A percentile compares a stretch with the other conserved stretches of the same genome.
Conservation (phyloP, 1,284 basidiomycete species). For the Cerioporus squamosus region DNA sequence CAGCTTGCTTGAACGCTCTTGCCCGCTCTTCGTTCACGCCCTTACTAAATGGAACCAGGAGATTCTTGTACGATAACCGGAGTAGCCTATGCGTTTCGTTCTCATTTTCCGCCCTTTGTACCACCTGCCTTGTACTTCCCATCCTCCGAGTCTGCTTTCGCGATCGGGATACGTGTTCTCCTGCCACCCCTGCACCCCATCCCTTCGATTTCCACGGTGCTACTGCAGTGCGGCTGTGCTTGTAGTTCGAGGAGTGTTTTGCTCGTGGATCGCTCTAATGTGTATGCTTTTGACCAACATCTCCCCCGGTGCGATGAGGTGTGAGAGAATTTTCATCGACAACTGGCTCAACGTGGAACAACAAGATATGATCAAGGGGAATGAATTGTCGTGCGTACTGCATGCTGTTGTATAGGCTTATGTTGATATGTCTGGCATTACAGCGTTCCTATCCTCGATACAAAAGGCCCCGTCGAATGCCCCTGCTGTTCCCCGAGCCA, state of each 20-base stretch:
- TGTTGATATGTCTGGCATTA: too few species aligned
- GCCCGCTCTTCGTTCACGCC: constrained; percentile 3
- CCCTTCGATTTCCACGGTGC: not conserved
- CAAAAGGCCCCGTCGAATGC: too few species aligned
- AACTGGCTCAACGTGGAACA: too few species aligned
- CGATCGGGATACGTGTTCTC: not conserved
- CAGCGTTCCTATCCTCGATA: too few species aligned
- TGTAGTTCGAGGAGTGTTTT: constrained; percentile 17
- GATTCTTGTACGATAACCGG: constrained; percentile 26
- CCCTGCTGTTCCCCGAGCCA: too few species aligned
- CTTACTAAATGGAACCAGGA: constrained; percentile 12
- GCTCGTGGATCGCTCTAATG: constrained; percentile 24
- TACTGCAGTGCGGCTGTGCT: constrained; percentile 1
- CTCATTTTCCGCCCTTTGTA: constrained; percentile 2
- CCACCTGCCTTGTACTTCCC: constrained; percentile 3
- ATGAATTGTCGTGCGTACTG: too few species aligned
- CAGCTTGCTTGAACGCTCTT: constrained; percentile 9
- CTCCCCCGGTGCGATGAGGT: not conserved
- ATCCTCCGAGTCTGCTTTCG: constrained; percentile 1
- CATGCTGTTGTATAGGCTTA: too few species aligned
- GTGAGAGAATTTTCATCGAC: not conserved
- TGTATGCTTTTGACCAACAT: constrained; percentile 15
- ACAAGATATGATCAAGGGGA: too few species aligned
- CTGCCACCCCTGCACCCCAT: too few species aligned
- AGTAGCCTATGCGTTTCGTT: constrained; percentile 10